These are phyloP conservation scores for Pseudonitzschia pungens DNA, from an alignment of 108 stramenopile genomes.

Conservation along the genomic window DNA sequence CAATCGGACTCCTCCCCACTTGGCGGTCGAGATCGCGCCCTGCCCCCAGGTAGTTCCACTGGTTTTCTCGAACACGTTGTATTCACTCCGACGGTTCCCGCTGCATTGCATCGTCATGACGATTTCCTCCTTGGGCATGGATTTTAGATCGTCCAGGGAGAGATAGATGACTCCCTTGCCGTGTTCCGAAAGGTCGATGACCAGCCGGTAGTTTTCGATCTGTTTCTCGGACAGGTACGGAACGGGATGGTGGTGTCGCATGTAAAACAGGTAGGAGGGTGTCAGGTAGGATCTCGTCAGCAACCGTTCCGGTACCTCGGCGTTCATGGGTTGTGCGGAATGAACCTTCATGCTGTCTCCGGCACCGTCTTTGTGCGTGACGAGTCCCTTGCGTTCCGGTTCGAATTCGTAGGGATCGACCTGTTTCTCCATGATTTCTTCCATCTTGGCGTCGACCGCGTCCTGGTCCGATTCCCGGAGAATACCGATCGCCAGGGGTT, in stretches of 20 bases:
- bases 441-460: slow-evolving; percentile 73
- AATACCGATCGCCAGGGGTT: slow-evolving; percentile 76
- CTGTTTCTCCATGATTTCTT: slow-evolving; percentile 43
- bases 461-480: slow-evolving; percentile 70
- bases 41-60: slow-evolving; percentile 90
- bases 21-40: slow-evolving; percentile 92
- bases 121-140: slow-evolving; percentile 68
- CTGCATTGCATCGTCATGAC: slow-evolving; percentile 93
- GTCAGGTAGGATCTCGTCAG: slow-evolving; percentile 67
- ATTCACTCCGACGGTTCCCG: slow-evolving; percentile 93
- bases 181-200: slow-evolving; percentile 62
- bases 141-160: slow-evolving; percentile 71
- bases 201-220: slow-evolving; percentile 58
- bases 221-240: slow-evolving; percentile 71
- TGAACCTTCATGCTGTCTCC: slow-evolving; percentile 51
- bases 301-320: slow-evolving; percentile 67
- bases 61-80: slow-evolving; percentile 77
- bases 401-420: slow-evolving; percentile 78
- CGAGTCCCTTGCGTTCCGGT: slow-evolving; percentile 41
- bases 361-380: slow-evolving; percentile 24
- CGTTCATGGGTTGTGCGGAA: slow-evolving; percentile 82
- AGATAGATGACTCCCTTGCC: slow-evolving; percentile 40
- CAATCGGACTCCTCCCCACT: slow-evolving; percentile 91
- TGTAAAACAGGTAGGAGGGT: slow-evolving; percentile 74
- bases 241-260: slow-evolving; percentile 88